Percentiles rank a stretch among this genome's conserved stretches.
Conservation (phyloP, 345 rosid genomes). For the Eucalyptus pauciflora region DNA sequence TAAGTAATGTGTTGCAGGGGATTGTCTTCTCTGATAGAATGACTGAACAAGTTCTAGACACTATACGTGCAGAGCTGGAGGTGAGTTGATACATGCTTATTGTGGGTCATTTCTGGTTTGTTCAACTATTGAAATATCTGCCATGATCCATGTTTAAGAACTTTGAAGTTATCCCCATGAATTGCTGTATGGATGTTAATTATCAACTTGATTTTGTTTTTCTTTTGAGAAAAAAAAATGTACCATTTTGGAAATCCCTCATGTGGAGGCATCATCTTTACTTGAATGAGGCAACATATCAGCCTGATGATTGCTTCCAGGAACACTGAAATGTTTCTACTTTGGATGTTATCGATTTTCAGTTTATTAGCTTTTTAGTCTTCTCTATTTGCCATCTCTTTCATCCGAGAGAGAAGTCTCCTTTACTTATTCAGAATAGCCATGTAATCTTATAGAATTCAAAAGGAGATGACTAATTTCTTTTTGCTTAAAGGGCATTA, state of each 20-base stretch:
- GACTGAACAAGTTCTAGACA: slow-evolving; percentile 72
- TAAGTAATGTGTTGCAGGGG: slow-evolving; percentile 42
- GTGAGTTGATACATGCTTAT: slow-evolving; percentile 17
- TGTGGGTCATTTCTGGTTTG: not conserved
- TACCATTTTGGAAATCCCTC: not conserved
- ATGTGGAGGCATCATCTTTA: not conserved
- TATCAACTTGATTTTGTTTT: not conserved
- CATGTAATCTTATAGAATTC: not conserved
- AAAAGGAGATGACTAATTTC: not conserved
- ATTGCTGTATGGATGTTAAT: not conserved
- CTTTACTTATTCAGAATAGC: not conserved
- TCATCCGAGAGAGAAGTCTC: not conserved
- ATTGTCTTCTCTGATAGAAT: slow-evolving; percentile 82
- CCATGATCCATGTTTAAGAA: not conserved
- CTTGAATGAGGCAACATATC: not conserved
- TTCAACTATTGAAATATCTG: not conserved
- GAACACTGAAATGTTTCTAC: not conserved
- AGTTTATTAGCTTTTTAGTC: not conserved
- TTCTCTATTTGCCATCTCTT: not conserved
- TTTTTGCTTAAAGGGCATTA: not conserved
- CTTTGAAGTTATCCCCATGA: not conserved
- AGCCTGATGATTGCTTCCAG: not conserved
- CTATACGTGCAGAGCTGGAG: slow-evolving; percentile 50
- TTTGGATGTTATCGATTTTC: not conserved
- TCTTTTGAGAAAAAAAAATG: not conserved